Base-by-base conservation (phyloP, 768 basidiomycete genomes). In the Scleroderma bovista region DNA sequence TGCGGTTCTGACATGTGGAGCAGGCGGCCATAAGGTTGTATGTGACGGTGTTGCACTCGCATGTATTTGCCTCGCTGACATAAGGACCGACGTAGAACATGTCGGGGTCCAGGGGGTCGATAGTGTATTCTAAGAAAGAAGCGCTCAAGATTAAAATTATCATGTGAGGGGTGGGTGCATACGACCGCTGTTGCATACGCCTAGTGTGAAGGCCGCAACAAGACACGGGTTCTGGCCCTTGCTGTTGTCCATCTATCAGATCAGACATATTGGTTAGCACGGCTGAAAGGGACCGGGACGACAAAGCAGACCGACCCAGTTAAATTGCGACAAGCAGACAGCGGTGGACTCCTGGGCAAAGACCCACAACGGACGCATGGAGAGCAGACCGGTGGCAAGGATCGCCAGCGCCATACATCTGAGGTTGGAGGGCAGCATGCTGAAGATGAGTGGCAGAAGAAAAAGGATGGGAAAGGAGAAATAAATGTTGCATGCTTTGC, bases 11-110 rank as follows among this genome's bases (percentile, higher is more conserved):
- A 58, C 82, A 84, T 32, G 71, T 60, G 20, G 72, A 78, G 62
- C 82, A 84, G 12, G 82, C 81, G 49, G 74, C 77, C 53, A 83
- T 68, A 23, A 78, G 52, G 12, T 73, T 76, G 54, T 83, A 84
- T 4, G 73, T 72, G 24, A 81, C 75, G 7, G 79, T 74, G 57
- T 70, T 83, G 57, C 82, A 83, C 55, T 75, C 71, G 52, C 82
- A 83, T 5, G 59, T 37, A 44, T 70, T 62, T 49, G 50, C 16
- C 29, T 63, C 33, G 43, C 47, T 38, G 22, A n/a, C 44, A 51
- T 61, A 66, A 62, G 80, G 59, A 61, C 68, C 55, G 50, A 56
- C 52, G 64, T 63, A 65, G 37, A 58, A 56, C 33, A 23, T 69
- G 31, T 50, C 54, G 0, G 17, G 6, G 3, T 76, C 75, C 26